Evolutionary conservation across 2,329 filamentous ascomycete genomes (phyloP).

Genomic region (Beauveria medogensis): DNA sequence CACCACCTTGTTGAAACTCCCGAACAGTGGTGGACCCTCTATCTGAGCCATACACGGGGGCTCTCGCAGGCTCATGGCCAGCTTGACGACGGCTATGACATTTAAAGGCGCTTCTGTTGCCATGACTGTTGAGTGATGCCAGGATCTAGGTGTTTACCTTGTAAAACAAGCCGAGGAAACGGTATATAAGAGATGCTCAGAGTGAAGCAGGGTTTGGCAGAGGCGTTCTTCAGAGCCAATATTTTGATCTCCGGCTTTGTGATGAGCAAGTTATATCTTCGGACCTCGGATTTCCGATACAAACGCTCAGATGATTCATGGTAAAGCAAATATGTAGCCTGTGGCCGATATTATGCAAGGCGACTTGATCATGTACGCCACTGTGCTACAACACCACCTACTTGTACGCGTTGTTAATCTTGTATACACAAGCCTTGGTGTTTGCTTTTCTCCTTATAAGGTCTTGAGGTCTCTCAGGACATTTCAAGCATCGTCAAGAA

Average conservation of each 20-base stretch:
- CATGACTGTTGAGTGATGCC: background rate
- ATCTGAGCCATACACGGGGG: background rate
- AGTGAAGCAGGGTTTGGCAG: background rate
- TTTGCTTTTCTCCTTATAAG: background rate
- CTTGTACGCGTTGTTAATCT: background rate
- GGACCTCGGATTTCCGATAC: too few species aligned
- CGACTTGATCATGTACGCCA: background rate
- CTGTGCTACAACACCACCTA: background rate
- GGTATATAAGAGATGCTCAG: background rate
- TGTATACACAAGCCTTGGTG: background rate
- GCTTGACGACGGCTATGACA: background rate
- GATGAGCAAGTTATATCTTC: too few species aligned
- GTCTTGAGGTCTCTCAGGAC: background rate
- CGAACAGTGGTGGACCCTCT: background rate
- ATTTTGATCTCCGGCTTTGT: too few species aligned
- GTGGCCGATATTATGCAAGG: background rate
- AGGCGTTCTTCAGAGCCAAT: background rate
- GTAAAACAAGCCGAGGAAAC: background rate
- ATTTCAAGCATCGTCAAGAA: background rate
- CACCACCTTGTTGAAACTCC: background rate
- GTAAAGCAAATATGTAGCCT: background rate
- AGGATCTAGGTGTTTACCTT: background rate
- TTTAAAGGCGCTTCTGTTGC: background rate
- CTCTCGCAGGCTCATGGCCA: background rate
- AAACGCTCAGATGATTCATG: background rate